Evolutionary conservation across 345 rosid species (phyloP), one percentile per base, ranked within the genome.

Genomic region (Cardamine chenopodiifolia): DNA sequence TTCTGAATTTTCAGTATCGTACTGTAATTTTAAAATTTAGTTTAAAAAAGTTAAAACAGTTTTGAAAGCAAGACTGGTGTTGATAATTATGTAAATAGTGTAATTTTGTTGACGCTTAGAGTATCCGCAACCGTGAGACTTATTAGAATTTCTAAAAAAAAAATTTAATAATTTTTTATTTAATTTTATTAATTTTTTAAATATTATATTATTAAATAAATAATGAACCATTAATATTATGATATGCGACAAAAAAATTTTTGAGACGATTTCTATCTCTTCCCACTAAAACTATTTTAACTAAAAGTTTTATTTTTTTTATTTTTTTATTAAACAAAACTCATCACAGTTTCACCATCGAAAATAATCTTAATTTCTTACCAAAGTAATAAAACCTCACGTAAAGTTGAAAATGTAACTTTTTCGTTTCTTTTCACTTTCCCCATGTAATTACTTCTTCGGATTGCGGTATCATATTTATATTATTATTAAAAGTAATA

Each of bases 371-470:
- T 60, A 34, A 31, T 60, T 60, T 22, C 63, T 66, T 13, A 25
- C 50, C 54, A 67, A 17, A 22, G 5, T 22, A 45, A 17, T 39
- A 59, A 50, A 58, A 15, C 52, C 62, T 75, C 78, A 50, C 78
- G 73, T 59, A 74, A 74, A 74, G 78, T 66, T 66, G 48, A 58
- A 37, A 23, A 58, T 74, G 67, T 67, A 67, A 67, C 78, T 68
- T 74, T 73, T 66, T 61, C 37, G 39, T 49, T 19, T 62, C 69
- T 52, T 68, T 60, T 61, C 48, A 68, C 23, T 68, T 68, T 52
- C 23, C 75, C 70, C 11, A n/a, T 53, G 37, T 31, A 76, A 22
- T 69, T 53, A 52, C 50, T 31, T 42, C 32, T 62, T 69, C n/a
- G 69, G 49, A 53, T 42, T 17, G 42, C 1, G 44, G 54, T 59